Conservation (phyloP, 768 basidiomycete genomes). For the Glaciozyma martinii region DNA sequence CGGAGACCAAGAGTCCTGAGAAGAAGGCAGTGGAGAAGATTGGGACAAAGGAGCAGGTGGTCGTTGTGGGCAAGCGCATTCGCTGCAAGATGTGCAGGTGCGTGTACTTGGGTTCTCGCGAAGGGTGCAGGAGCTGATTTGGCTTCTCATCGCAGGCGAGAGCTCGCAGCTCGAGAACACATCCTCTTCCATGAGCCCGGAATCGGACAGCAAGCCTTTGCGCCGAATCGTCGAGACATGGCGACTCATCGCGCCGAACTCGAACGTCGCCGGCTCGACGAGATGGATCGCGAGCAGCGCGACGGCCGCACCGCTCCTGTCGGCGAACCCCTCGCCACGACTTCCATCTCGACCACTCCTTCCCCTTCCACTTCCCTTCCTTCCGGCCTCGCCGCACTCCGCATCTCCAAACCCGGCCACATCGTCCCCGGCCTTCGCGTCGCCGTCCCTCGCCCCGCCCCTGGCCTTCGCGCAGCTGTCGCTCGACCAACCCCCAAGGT, state of each 20-base stretch:
- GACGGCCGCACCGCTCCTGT: background rate
- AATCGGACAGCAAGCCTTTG: constrained; percentile 35
- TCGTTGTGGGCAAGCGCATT: constrained; percentile 22
- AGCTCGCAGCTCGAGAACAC: constrained; percentile 36
- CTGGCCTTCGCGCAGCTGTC: constrained; percentile 8
- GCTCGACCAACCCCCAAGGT: constrained; percentile 4
- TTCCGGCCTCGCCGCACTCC: constrained; percentile 13
- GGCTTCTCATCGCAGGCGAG: constrained; percentile 18
- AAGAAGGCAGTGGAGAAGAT: constrained; percentile 25
- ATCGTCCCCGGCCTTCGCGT: constrained; percentile 17
- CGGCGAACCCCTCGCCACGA: background rate
- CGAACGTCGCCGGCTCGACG: constrained; percentile 27
- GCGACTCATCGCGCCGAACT: constrained; percentile 24
- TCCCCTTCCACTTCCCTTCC: background rate
- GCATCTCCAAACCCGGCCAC: constrained; percentile 23
- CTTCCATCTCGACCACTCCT: background rate
- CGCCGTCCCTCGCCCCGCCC: constrained; percentile 7
- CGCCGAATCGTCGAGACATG: constrained; percentile 34
- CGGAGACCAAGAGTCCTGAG: background rate
- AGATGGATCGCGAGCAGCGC: constrained; percentile 17
- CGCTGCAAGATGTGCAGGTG: constrained; percentile 33
- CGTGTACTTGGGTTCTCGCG: background rate
- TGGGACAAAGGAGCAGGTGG: constrained; percentile 24
- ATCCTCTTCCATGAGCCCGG: constrained; percentile 35
- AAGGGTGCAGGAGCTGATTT: background rate